These are phyloP conservation scores for Daldinia eschscholtzii DNA, from an alignment of 2,329 filamentous ascomycete genomes.

Conservation along the genomic window DNA sequence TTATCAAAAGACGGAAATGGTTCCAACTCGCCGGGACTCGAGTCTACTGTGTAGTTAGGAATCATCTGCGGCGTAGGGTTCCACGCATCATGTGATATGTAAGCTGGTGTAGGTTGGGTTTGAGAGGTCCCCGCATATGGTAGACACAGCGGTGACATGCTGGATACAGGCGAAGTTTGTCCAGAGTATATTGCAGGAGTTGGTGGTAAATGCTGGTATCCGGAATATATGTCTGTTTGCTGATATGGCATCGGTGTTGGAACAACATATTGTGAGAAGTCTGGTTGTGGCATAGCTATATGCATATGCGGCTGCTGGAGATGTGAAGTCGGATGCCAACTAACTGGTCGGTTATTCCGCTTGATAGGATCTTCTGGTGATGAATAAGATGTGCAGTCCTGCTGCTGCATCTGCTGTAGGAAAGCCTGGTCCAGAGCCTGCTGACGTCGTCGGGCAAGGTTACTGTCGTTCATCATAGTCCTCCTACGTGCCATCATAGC, in stretches of 20 bases:
- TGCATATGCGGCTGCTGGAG: slow-evolving; percentile 56
- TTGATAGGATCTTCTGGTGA: slow-evolving; percentile 52
- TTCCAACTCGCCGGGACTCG: slow-evolving; percentile 49
- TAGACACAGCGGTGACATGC: slow-evolving; percentile 67
- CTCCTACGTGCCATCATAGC: slow-evolving; percentile 65
- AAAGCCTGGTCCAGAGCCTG: slow-evolving; percentile 61
- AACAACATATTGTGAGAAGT: slow-evolving; percentile 56
- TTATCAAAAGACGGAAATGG: slow-evolving; percentile 51
- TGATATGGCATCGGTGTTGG: slow-evolving; percentile 56
- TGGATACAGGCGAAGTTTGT: slow-evolving; percentile 67
- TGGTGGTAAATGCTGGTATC: slow-evolving; percentile 62
- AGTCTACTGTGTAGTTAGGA: slow-evolving; percentile 48
- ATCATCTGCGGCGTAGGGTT: slow-evolving; percentile 51
- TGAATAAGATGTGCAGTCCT: slow-evolving; percentile 46
- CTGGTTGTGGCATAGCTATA: slow-evolving; percentile 54
- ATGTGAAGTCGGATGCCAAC: slow-evolving; percentile 79
- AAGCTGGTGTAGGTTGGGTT: slow-evolving; percentile 54
- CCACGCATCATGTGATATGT: slow-evolving; percentile 58
- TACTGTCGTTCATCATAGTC: slow-evolving; percentile 67
- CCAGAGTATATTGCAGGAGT: slow-evolving; percentile 69
- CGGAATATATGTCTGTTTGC: slow-evolving; percentile 58
- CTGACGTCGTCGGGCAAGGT: slow-evolving; percentile 60
- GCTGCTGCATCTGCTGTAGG: slow-evolving; percentile 54
- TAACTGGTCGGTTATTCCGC: slow-evolving; percentile 71
- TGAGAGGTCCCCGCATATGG: slow-evolving; percentile 57